Percentiles rank a stretch among this genome's conserved stretches.
Conservation (phyloP, 371 early-diverging fungal genomes). For the Rhizopus arrhizus region DNA sequence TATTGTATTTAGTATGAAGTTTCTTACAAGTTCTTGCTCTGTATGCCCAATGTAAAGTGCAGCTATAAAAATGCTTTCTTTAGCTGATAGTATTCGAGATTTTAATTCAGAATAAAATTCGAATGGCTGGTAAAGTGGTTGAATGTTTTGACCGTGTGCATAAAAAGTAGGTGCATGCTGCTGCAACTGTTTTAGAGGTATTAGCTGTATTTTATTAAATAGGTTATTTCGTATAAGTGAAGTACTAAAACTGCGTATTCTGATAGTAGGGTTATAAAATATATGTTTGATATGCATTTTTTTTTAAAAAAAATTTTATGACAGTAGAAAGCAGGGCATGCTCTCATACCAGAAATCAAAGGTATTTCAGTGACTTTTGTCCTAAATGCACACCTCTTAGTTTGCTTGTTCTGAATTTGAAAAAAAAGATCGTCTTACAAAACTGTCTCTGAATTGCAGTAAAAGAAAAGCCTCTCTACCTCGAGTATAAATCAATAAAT, state of each 20-base stretch:
- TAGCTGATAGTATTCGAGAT: slow-evolving; percentile 67
- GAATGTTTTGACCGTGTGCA: slow-evolving; percentile 35
- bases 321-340: no score
- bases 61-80: slow-evolving; percentile 75
- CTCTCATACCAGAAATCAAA: no score
- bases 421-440: no score
- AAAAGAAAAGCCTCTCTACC: no score
- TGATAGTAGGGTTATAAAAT: not conserved
- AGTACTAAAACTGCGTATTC: slow-evolving; percentile 12
- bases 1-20: not conserved
- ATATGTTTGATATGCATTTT: not conserved
- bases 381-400: no score
- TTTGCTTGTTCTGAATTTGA: no score
- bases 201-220: slow-evolving; percentile 7
- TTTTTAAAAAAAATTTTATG: not conserved
- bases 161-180: slow-evolving; percentile 34
- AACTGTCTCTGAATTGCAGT: no score
- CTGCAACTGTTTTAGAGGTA: slow-evolving; percentile 23
- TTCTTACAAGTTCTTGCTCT: slow-evolving; percentile 76
- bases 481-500: no score
- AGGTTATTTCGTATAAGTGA: slow-evolving; percentile 1
- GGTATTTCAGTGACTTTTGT: no score
- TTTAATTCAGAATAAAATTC: slow-evolving; percentile 52
- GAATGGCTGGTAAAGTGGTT: slow-evolving; percentile 48
- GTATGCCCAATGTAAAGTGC: slow-evolving; percentile 87